These are phyloP conservation scores for Cyberlindnera euphorbiiphila DNA, from an alignment of 805 yeast genomes.

Conservation along the genomic window DNA sequence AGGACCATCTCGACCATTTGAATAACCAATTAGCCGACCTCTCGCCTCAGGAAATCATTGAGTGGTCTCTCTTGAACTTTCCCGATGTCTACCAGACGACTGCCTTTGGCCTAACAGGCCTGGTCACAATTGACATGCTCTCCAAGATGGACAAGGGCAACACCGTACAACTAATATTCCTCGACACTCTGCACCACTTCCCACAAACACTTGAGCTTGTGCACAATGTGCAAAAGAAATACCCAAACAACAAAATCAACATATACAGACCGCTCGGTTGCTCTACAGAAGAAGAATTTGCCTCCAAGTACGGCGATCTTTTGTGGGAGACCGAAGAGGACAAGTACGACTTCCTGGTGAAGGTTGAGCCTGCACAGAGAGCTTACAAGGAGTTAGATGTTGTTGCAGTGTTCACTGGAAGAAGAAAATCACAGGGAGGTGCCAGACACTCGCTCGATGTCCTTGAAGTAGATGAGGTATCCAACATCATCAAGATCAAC, in stretches of 20 bases:
- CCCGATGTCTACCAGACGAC: conserved; percentile 87
- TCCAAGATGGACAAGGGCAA: conserved; percentile 42
- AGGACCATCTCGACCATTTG: conserved; percentile 59
- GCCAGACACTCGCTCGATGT: conserved; percentile 67
- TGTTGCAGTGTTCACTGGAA: conserved; percentile 87
- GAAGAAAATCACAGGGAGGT: conserved; percentile 89
- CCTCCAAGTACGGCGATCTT: conserved; percentile 61
- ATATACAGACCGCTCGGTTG: conserved; percentile 64
- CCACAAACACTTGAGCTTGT: conserved; percentile 87
- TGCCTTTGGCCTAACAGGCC: conserved; percentile 91
- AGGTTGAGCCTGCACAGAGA: conserved; percentile 88
- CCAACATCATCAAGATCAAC: conserved; percentile 78
- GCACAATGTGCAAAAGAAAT: conserved; percentile 49
- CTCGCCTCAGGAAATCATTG: conserved; percentile 67
- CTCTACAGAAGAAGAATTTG: conserved; percentile 58
- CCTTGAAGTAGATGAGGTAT: conserved; percentile 67
- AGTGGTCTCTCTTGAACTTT: conserved; percentile 81
- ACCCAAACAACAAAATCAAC: conserved; percentile 53
- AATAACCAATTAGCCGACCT: conserved; percentile 53
- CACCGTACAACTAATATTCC: conserved; percentile 71
- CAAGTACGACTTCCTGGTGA: conserved; percentile 78
- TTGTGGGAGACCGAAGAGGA: conserved; percentile 83
- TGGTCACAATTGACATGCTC: conserved; percentile 82
- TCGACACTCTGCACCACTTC: conserved; percentile 91
- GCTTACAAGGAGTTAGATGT: conserved; percentile 73